Percentiles rank a stretch among this genome's conserved stretches.
Evolutionary conservation across 192 early-diverging fungal species (phyloP).

Genomic region (Backusella macrospora): DNA sequence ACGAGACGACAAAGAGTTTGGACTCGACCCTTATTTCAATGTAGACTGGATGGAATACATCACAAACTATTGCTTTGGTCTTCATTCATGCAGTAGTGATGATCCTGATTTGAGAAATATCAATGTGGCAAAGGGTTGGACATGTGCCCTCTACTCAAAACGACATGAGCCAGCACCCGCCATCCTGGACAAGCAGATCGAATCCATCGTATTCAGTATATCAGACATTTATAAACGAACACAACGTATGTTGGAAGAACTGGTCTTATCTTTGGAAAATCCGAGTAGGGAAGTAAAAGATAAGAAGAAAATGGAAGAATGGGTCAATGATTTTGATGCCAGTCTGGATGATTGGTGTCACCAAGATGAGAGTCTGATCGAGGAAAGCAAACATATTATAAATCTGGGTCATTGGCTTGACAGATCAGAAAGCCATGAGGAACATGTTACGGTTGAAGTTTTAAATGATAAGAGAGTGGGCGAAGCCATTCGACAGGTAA

Average conservation of each 20-base stretch:
- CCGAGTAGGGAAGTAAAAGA: conserved; percentile 28
- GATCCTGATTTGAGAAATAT: conserved; percentile 28
- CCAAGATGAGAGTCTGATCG: conserved; percentile 35
- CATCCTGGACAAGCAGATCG: conserved; percentile 37
- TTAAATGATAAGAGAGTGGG: conserved; percentile 44
- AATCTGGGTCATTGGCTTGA: conserved; percentile 37
- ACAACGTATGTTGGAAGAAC: conserved; percentile 37
- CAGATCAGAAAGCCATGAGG: conserved; percentile 34
- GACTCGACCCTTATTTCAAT: background rate
- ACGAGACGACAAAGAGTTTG: conserved; percentile 15
- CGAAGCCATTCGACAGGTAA: conserved; percentile 39
- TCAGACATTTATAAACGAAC: conserved; percentile 41
- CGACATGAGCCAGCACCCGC: background rate
- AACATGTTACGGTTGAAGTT: conserved; percentile 32
- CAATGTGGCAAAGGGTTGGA: conserved; percentile 31
- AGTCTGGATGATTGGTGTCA: conserved; percentile 48
- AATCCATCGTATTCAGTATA: conserved; percentile 31
- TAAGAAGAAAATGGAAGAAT: conserved; percentile 38
- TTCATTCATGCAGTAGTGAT: conserved; percentile 28
- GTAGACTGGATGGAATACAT: conserved; percentile 37
- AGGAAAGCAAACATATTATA: conserved; percentile 18
- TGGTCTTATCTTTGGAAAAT: conserved; percentile 34
- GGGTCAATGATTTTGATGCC: conserved; percentile 43
- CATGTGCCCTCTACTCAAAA: conserved; percentile 39
- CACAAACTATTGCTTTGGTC: conserved; percentile 32